These are phyloP conservation scores for Suillus variegatus DNA, from an alignment of 768 basidiomycete species.

Conservation along the genomic window DNA sequence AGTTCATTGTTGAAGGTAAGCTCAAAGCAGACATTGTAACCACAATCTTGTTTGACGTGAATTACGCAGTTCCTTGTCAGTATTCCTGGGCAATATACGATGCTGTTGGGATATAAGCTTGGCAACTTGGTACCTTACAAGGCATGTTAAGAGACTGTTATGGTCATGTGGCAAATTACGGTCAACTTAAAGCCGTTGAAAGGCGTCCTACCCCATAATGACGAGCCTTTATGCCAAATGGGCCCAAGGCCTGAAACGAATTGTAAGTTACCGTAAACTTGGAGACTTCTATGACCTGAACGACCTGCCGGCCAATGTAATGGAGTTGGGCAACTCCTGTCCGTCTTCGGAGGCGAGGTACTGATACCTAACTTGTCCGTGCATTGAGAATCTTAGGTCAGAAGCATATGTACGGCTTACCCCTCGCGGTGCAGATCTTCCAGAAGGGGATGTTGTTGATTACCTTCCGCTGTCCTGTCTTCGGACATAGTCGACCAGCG, in stretches of 20 bases:
- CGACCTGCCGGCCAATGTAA: background rate
- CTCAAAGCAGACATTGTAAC: background rate
- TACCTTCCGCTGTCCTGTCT: background rate
- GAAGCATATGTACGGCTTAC: background rate
- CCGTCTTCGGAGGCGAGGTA: background rate
- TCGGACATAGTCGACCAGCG: background rate
- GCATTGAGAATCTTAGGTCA: background rate
- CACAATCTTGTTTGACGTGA: background rate
- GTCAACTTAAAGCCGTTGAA: background rate
- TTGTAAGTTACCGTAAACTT: background rate
- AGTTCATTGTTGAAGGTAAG: background rate
- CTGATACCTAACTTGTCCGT: background rate
- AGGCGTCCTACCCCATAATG: background rate
- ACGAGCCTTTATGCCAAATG: constrained; percentile 1
- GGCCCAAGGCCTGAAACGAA: background rate
- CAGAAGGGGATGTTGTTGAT: background rate
- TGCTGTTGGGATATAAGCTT: background rate
- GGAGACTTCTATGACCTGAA: background rate
- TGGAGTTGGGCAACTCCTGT: background rate
- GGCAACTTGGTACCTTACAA: background rate
- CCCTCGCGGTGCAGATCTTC: background rate
- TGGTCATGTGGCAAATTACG: background rate
- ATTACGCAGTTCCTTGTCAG: background rate
- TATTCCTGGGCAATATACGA: background rate
- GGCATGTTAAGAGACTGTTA: background rate